Evolutionary conservation across 2,329 filamentous ascomycete genomes (phyloP).

Genomic region (Orbilia blumenaviensis): DNA sequence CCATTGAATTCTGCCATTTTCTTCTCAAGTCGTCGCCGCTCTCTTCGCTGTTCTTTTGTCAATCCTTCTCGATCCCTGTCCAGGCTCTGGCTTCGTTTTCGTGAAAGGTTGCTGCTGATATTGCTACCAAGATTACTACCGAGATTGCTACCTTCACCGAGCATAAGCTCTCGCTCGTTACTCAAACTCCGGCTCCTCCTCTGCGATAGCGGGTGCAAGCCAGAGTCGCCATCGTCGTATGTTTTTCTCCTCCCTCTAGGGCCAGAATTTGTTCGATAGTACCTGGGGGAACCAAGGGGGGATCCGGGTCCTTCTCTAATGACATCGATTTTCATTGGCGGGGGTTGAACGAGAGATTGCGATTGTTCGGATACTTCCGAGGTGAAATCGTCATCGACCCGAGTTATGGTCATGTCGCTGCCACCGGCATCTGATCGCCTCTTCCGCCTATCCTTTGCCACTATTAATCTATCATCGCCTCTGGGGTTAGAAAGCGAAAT

Average conservation of each 20-base stretch:
- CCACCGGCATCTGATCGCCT: conserved; percentile 59
- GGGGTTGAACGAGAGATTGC: conserved; percentile 41
- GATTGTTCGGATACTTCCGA: conserved; percentile 52
- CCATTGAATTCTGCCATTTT: conserved; percentile 51
- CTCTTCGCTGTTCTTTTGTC: conserved; percentile 48
- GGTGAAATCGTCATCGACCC: conserved; percentile 69
- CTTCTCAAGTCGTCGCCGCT: conserved; percentile 46
- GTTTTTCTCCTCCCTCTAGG: conserved; percentile 24
- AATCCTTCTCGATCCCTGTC: conserved; percentile 37
- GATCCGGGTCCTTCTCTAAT: conserved; percentile 45
- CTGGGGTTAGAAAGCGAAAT: conserved; percentile 56
- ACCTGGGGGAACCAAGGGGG: conserved; percentile 25
- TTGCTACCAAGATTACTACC: conserved; percentile 11
- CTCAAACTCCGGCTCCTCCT: conserved; percentile 62
- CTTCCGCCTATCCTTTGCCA: conserved; percentile 68
- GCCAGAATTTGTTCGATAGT: conserved; percentile 42
- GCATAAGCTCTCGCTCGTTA: conserved; percentile 60
- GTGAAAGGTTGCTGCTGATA: conserved; percentile 46
- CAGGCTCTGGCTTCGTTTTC: conserved; percentile 57
- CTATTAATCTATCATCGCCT: conserved; percentile 56
- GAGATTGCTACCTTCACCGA: conserved; percentile 53
- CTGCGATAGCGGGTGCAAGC: conserved; percentile 46
- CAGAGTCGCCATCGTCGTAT: conserved; percentile 43
- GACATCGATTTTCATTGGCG: conserved; percentile 50
- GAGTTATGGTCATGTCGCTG: conserved; percentile 56